phyloP scores from a whole-genome alignment of 2,329 filamentous ascomycete species.

The Venturia asperata region DNA sequence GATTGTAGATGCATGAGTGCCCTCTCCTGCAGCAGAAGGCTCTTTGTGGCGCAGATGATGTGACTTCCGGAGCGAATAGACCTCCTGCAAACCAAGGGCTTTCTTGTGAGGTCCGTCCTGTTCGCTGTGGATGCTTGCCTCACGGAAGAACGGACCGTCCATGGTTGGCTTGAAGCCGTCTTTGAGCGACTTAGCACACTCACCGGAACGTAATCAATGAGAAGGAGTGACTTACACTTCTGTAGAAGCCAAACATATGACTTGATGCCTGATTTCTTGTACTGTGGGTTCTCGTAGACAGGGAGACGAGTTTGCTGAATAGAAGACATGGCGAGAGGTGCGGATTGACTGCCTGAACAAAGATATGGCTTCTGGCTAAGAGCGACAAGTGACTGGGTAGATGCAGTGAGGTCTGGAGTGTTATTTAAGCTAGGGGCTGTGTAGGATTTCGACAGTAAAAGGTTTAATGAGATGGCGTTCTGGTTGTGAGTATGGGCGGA shows the following conservation, averaged over 20 bases:
- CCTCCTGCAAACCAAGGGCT: neutral
- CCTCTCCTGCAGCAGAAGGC: neutral
- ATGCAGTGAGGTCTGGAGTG: neutral
- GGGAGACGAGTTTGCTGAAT: slow-evolving; percentile 5
- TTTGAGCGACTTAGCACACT: slow-evolving; percentile 18
- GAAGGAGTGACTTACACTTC: slow-evolving; percentile 39
- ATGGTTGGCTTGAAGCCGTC: slow-evolving; percentile 55
- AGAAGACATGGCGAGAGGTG: slow-evolving; percentile 6
- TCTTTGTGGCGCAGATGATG: neutral
- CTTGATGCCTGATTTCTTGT: slow-evolving; percentile 44
- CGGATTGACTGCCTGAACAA: neutral
- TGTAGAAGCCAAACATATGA: slow-evolving; percentile 56
- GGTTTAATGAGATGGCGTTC: neutral
- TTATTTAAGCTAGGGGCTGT: neutral
- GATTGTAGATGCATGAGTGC: neutral
- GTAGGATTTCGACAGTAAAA: neutral
- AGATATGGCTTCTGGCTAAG: neutral
- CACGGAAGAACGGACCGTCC: slow-evolving; percentile 53
- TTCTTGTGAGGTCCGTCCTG: slow-evolving; percentile 35
- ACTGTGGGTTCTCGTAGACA: slow-evolving; percentile 24
- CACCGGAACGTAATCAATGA: neutral
- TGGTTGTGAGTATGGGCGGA: neutral
- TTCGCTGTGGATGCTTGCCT: slow-evolving; percentile 31
- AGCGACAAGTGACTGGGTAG: neutral
- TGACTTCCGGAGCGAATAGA: slow-evolving; percentile 28